These are phyloP conservation scores for Closterium sp. DNA, from an alignment of 139 green algal genomes.

Conservation along the genomic window DNA sequence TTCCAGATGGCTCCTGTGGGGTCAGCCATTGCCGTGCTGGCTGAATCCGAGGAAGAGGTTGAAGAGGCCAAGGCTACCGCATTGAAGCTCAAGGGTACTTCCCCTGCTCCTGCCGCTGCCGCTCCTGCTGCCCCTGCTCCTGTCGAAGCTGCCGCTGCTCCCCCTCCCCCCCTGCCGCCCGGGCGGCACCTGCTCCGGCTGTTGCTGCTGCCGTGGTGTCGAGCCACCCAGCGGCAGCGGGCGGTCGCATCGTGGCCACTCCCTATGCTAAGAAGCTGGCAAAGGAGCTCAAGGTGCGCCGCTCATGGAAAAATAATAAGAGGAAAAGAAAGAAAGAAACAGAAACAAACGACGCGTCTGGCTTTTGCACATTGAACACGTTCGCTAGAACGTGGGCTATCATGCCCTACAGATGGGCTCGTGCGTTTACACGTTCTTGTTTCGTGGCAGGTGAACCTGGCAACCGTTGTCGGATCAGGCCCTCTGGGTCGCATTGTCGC, in stretches of 20 bases:
- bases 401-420: background rate
- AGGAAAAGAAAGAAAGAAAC: no score
- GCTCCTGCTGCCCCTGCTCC: slow-evolving; percentile 37
- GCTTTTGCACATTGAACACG: no score
- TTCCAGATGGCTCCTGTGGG: slow-evolving; percentile 78
- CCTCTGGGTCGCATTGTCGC: slow-evolving; percentile 90
- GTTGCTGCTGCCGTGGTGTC: slow-evolving; percentile 51
- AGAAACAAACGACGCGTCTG: no score
- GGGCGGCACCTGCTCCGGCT: slow-evolving; percentile 47
- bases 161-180: slow-evolving; percentile 59
- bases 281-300: slow-evolving; percentile 77
- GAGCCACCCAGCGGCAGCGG: slow-evolving; percentile 43
- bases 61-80: slow-evolving; percentile 87
- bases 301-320: background rate
- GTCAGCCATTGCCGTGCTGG: slow-evolving; percentile 88
- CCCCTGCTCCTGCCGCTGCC: slow-evolving; percentile 42
- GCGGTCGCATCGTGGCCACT: slow-evolving; percentile 84
- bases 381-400: no score
- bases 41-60: slow-evolving; percentile 91
- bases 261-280: slow-evolving; percentile 98
- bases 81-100: slow-evolving; percentile 45
- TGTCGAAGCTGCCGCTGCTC: slow-evolving; percentile 57
- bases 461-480: slow-evolving; percentile 77
- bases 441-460: slow-evolving; percentile 71
- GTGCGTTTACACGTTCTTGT: background rate